A percentile compares a stretch with the other conserved stretches of the same genome.
phyloP scores from a whole-genome alignment of 176 grass and related monocot species.

The Microstegium vimineum region DNA sequence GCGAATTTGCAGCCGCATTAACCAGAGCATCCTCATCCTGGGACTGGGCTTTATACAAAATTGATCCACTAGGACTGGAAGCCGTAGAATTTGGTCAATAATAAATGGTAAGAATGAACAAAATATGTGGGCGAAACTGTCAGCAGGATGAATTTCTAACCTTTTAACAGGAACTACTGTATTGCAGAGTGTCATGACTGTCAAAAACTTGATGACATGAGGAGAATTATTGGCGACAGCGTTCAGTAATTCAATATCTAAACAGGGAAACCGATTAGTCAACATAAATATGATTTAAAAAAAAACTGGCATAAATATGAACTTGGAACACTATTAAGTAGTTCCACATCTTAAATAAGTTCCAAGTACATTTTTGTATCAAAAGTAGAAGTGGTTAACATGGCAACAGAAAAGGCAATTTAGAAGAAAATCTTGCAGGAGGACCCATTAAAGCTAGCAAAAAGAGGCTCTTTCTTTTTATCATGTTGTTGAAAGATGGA shows the following conservation, averaged over 20 bases:
- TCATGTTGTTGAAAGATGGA: conserved; percentile 14
- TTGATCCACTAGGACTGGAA: conserved; percentile 59
- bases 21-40: conserved; percentile 99
- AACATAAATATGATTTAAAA: not conserved
- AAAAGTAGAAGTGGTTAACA: not conserved
- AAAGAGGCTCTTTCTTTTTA: not conserved
- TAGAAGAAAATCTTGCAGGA: not conserved
- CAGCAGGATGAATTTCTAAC: conserved; percentile 33
- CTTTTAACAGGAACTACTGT: conserved; percentile 93
- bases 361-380: conserved; percentile 9
- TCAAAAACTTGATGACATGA: conserved; percentile 84
- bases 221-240: conserved; percentile 67
- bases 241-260: conserved; percentile 86
- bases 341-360: conserved; percentile 44
- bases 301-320: conserved; percentile 11
- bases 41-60: conserved; percentile 93
- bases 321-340: conserved; percentile 44
- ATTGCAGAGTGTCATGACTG: conserved; percentile 90
- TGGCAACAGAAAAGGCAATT: not conserved
- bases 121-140: not conserved
- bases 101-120: conserved; percentile 9
- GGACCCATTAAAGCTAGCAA: not conserved
- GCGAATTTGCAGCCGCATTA: conserved; percentile 75
- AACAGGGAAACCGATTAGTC: conserved; percentile 35
- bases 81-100: not conserved